Base-by-base conservation (phyloP, 306 rosid genomes). In the Sicyos edulis region DNA sequence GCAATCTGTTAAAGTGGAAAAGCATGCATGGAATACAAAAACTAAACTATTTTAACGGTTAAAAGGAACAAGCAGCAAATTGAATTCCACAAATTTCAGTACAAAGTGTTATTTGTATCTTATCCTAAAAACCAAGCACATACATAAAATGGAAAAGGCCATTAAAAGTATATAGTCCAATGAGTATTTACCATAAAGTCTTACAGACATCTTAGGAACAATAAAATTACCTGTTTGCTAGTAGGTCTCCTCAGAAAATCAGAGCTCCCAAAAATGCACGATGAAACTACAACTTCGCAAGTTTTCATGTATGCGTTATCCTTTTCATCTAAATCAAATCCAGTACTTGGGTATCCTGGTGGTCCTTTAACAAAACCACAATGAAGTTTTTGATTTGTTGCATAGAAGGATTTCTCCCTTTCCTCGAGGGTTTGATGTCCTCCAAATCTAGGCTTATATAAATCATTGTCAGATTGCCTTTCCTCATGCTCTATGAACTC, bases 231-330 rank as follows among this genome's bases (percentile, higher is more conserved):
- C 92, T 75, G 83, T 80, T 78, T 87, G 68, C 90, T 87, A 50
- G 96, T 74, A 77, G 96, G 98, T 86, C 96, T 85, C 85, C 98
- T 83, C 71, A 92, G 84, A 80, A 88, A 92, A 79, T 92, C 98
- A 17, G 90, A 92, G 88, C 91, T 88, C 63, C 98, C 98, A 80
- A 92, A 92, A 79, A 92, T 92, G 91, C 98, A 92, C 14, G 98
- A 92, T 73, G 96, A 92, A 67, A 92, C 96, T 11, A 50, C 96
- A 83, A 90, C 81, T 82, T 88, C 85, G 82, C 98, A 92, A 20
- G 51, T 77, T 61, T 61, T 73, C 96, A 92, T 86, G 83, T 82
- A 88, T 29, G 81, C 86, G 80, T 70, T 85, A 73, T 90, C 98
- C 72, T 83, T 86, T 56, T 75, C 88, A 59, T 90, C 78, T 74